Conservation (phyloP, 1,284 basidiomycete species). For the Irpex sp. region DNA sequence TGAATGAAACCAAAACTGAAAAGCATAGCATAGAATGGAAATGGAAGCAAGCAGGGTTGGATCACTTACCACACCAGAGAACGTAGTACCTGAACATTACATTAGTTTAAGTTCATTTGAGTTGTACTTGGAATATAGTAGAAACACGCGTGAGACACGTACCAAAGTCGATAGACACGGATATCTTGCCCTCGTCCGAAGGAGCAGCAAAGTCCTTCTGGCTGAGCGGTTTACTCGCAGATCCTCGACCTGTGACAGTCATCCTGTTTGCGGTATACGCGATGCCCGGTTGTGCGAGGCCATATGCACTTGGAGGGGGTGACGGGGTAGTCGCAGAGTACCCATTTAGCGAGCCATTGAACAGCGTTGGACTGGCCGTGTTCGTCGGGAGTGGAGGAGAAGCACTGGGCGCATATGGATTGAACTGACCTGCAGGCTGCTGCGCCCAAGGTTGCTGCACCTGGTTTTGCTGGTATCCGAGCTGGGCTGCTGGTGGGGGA, state of each 20-base stretch:
- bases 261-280: constrained; percentile 14
- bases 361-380: constrained; percentile 6
- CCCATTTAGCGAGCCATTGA: constrained; percentile 5
- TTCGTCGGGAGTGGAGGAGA: constrained; percentile 24
- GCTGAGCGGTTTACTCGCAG: constrained; percentile 10
- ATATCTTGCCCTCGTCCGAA: constrained; percentile 60
- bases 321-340: neutral
- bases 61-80: constrained; percentile 69
- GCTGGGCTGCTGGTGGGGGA: constrained; percentile 37
- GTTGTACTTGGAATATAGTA: constrained; percentile 3
- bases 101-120: neutral
- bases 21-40: neutral
- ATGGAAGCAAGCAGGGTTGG: neutral
- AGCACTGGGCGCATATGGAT: constrained; percentile 9
- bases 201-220: constrained; percentile 14
- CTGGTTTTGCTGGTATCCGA: constrained; percentile 27
- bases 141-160: constrained; percentile 16
- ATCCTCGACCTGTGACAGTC: constrained; percentile 18
- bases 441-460: constrained; percentile 9
- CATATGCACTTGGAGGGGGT: constrained; percentile 9
- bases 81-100: constrained; percentile 57
- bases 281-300: constrained; percentile 13
- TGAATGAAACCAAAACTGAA: neutral
- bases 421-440: constrained; percentile 10
- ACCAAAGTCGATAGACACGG: constrained; percentile 78